These are phyloP conservation scores for Aureobasidium lini DNA, from an alignment of 2,329 filamentous ascomycete species.

Conservation along the genomic window DNA sequence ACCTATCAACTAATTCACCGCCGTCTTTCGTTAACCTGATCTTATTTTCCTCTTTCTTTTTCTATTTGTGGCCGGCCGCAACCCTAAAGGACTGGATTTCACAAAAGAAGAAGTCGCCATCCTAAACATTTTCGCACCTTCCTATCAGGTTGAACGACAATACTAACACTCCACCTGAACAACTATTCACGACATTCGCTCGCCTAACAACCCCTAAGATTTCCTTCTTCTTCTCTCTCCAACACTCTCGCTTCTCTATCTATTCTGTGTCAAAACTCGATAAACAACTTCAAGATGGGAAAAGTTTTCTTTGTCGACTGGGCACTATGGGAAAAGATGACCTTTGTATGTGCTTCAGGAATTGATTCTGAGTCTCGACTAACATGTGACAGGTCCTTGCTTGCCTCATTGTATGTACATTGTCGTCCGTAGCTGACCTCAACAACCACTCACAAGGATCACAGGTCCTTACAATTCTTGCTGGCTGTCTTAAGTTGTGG, in stretches of 20 bases:
- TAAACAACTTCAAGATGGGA: conserved; percentile 1
- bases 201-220: not conserved
- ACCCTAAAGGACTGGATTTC: not conserved
- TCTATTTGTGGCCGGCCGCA: not conserved
- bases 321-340: conserved; percentile 84
- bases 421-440: not conserved
- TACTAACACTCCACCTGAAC: not conserved
- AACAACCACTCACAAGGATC: not conserved
- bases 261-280: not conserved
- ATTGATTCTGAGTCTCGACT: not conserved
- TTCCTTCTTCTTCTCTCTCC: not conserved
- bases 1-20: not conserved
- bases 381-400: conserved; percentile 55
- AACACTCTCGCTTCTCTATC: not conserved
- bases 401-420: conserved; percentile 53
- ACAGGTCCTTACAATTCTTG: conserved; percentile 56
- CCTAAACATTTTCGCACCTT: not conserved
- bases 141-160: not conserved
- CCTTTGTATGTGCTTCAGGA: conserved; percentile 57
- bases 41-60: not conserved
- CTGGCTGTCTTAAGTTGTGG: conserved; percentile 59
- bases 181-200: not conserved
- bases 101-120: not conserved
- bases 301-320: conserved; percentile 46
- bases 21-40: conserved; percentile 1